Percentiles rank a stretch among this genome's conserved stretches.
phyloP scores from a whole-genome alignment of 2,329 filamentous ascomycete species.

The Ophiosphaerella narmari region DNA sequence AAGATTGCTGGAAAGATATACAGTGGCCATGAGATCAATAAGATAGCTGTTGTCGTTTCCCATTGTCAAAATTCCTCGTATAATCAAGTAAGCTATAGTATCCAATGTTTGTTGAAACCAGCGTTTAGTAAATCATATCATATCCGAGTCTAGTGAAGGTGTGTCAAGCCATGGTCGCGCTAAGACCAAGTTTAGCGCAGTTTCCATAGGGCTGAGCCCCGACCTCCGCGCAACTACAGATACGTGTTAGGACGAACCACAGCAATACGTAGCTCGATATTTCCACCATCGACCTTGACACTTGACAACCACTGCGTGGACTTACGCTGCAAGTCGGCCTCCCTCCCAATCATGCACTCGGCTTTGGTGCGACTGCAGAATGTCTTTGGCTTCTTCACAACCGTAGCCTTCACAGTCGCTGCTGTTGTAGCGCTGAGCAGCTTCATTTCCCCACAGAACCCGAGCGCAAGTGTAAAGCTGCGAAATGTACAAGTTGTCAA shows the following conservation, averaged over 20 bases:
- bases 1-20: not conserved
- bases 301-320: not conserved
- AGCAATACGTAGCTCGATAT: not conserved
- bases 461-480: slow-evolving; percentile 66
- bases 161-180: not conserved
- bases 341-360: slow-evolving; percentile 73
- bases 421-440: slow-evolving; percentile 81
- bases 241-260: slow-evolving; percentile 41
- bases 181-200: slow-evolving; percentile 6
- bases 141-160: not conserved
- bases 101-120: too few relatives aligned
- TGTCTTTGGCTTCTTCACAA: slow-evolving; percentile 97
- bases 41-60: too few relatives aligned
- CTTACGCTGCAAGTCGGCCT: not conserved
- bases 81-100: too few relatives aligned
- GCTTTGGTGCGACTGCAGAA: slow-evolving; percentile 83
- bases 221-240: slow-evolving; percentile 34
- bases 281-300: not conserved
- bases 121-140: not conserved
- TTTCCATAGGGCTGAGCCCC: slow-evolving; percentile 29
- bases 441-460: slow-evolving; percentile 70
- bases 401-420: slow-evolving; percentile 81
- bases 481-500: slow-evolving; percentile 86
- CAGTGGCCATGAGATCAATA: not conserved
- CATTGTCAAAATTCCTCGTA: too few relatives aligned